These are phyloP conservation scores for Solanum ossicruentum DNA, from an alignment of 257 asterid species.

Conservation along the genomic window DNA sequence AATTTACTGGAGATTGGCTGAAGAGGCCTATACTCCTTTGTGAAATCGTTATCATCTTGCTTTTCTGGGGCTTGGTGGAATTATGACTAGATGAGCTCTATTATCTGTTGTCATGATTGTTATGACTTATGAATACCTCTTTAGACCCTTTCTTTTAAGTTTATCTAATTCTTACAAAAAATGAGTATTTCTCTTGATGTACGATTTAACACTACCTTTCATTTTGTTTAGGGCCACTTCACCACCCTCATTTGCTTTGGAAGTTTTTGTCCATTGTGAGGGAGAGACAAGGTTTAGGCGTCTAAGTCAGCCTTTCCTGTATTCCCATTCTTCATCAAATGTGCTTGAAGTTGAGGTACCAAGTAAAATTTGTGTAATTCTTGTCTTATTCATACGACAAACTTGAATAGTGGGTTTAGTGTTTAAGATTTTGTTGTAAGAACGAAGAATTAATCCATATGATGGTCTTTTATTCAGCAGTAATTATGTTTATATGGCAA, in stretches of 20 bases:
- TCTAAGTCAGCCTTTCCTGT: conserved; percentile 77
- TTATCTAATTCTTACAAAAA: neutral
- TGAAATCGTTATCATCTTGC: neutral
- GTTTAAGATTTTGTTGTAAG: neutral
- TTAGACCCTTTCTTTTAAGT: neutral
- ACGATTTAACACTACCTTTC: neutral
- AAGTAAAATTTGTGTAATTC: neutral
- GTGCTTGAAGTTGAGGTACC: conserved; percentile 91
- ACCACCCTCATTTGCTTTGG: conserved; percentile 84
- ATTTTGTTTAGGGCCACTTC: conserved; percentile 60
- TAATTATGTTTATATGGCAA: neutral
- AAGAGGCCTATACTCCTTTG: neutral
- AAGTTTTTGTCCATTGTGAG: conserved; percentile 89
- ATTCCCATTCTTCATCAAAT: conserved; percentile 91
- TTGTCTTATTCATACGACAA: neutral
- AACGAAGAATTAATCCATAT: neutral
- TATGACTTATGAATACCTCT: neutral
- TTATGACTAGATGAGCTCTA: neutral
- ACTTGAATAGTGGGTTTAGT: neutral
- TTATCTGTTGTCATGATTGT: neutral
- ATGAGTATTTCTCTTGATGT: neutral
- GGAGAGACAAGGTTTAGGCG: conserved; percentile 95
- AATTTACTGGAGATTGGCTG: neutral
- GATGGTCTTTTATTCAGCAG: neutral
- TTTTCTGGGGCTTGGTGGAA: neutral